Percentiles rank a stretch among this genome's conserved stretches.
These are phyloP conservation scores for Stachybotrys chartarum DNA, from an alignment of 2,329 filamentous ascomycete genomes.

Conservation along the genomic window DNA sequence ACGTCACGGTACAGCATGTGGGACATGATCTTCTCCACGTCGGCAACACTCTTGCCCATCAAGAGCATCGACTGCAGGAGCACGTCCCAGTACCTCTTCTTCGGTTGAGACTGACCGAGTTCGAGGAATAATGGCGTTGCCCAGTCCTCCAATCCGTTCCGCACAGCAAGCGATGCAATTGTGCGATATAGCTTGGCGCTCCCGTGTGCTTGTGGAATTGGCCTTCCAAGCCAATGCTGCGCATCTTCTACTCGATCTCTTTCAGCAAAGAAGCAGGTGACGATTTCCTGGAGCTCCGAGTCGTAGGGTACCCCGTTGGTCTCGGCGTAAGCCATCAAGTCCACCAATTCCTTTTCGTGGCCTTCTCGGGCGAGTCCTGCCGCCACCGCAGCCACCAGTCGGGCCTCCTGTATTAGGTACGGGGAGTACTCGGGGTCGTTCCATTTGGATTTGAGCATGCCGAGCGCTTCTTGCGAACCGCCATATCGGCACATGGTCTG, in stretches of 20 bases:
- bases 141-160: constrained; percentile 54
- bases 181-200: constrained; percentile 17
- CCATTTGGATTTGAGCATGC: constrained; percentile 30
- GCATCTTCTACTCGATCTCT: constrained; percentile 52
- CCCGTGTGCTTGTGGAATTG: constrained; percentile 26
- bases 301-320: constrained; percentile 37
- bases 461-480: constrained; percentile 44
- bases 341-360: constrained; percentile 48
- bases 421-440: constrained; percentile 5
- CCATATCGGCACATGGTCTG: constrained; percentile 45
- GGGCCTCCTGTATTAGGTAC: constrained; percentile 4
- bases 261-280: constrained; percentile 57
- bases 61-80: constrained; percentile 67
- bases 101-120: constrained; percentile 37
- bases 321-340: constrained; percentile 46
- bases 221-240: constrained; percentile 59
- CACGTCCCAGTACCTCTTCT: constrained; percentile 60
- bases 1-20: constrained; percentile 60
- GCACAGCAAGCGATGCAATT: constrained; percentile 44
- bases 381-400: constrained; percentile 18
- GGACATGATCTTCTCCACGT: constrained; percentile 49
- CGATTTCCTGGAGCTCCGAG: constrained; percentile 38
- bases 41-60: constrained; percentile 55
- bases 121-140: constrained; percentile 51
- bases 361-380: constrained; percentile 56